Evolutionary conservation across 805 yeast genomes (phyloP), one percentile per base, ranked within the genome.

Genomic region (Kazachstania psychrophila): DNA sequence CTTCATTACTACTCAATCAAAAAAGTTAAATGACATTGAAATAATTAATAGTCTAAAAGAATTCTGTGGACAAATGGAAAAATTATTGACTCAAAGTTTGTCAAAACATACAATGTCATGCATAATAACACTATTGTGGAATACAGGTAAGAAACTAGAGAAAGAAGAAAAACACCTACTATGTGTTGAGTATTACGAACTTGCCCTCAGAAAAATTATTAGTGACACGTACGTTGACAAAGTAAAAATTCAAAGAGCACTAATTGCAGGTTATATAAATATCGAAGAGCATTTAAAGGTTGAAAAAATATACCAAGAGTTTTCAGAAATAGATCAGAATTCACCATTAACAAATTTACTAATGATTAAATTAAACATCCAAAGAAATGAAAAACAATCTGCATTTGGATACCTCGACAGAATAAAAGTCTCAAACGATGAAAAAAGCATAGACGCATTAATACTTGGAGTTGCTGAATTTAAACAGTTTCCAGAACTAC

Each of bases 41-140:
- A 46, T 49, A n/a, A 37, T 50, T 3, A 34, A 34, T 3, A 47
- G 49, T 10, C 40, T 61, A 6, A 33, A 34, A 11, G 46, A 42
- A 3, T 51, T 60, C 20, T 39, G 59, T 17, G 47, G 49, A 6
- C 34, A 46, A 12, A 43, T 60, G 0, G 63, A 65, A 30, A 56
- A 47, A 26, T 43, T 49, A 5, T 41, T 65, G 4, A 25, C 41
- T n/a, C 41, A 36, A 19, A 27, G 44, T 0, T 39, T 67, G 2
- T 49, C 63, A 0, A 52, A 48, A 23, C 48, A 50, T 12, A 48
- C 64, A 5, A 38, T 57, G 6, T 53, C 64, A 5, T 50, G 65
- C 28, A 34, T 60, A 5, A 50, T 62, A 0, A 56, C 69, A 1
- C 38, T 67, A 19, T 39, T 68, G 14, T 68, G 70, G 69, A 66